These are phyloP conservation scores for Poa annua DNA, from an alignment of 176 grass and related monocot genomes.

Conservation along the genomic window DNA sequence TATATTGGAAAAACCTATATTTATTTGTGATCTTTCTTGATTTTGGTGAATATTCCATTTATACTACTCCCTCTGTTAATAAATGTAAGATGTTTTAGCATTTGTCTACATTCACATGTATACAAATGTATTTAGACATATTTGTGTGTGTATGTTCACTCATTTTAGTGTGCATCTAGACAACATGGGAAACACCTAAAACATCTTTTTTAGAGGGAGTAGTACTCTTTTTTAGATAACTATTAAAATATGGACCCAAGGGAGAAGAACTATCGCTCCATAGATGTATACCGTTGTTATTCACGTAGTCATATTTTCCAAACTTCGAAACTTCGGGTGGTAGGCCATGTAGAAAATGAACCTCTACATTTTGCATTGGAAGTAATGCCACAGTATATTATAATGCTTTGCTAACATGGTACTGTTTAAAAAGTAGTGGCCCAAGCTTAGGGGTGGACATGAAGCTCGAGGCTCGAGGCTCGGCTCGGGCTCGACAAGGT, in stretches of 20 bases:
- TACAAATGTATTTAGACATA: no score
- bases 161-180: no score
- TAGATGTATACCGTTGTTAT: conserved; percentile 12
- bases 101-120: no score
- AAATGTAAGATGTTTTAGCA: no score
- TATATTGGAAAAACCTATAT: conserved; percentile 22
- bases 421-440: conserved; percentile 16
- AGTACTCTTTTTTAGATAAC: conserved; percentile 3
- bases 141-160: no score
- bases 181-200: no score
- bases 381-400: conserved; percentile 22
- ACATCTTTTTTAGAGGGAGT: no score
- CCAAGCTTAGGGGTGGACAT: no score
- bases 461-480: no score
- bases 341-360: conserved; percentile 18
- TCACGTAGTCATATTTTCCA: conserved; percentile 12
- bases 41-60: conserved; percentile 7
- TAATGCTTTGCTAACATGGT: conserved; percentile 7
- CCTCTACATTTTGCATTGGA: conserved; percentile 9
- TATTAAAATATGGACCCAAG: conserved; percentile 12
- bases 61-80: no score
- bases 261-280: not conserved
- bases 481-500: no score
- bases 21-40: conserved; percentile 20
- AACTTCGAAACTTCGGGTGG: not conserved